phyloP scores from a whole-genome alignment of 2,329 filamentous ascomycete species.

The Fusarium kyushuense region DNA sequence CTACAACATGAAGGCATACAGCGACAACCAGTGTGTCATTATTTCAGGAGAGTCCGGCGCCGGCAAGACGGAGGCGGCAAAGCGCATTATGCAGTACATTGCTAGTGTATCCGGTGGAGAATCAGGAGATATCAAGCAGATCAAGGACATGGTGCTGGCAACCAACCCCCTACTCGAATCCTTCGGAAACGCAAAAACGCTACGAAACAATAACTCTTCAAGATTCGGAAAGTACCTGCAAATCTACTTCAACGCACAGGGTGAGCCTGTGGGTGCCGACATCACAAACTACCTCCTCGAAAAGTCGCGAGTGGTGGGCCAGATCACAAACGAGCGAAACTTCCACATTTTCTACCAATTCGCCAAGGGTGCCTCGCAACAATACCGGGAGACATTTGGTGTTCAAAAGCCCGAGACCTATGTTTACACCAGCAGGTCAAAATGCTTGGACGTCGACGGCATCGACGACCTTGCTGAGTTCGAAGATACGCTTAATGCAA shows the following conservation, averaged over 20 bases:
- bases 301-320: slow-evolving; percentile 93
- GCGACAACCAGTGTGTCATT: slow-evolving; percentile 99
- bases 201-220: slow-evolving; percentile 98
- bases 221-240: slow-evolving; percentile 98
- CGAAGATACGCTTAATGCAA: slow-evolving; percentile 89
- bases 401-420: slow-evolving; percentile 94
- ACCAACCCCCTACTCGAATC: slow-evolving; percentile 97
- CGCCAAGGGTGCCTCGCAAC: slow-evolving; percentile 89
- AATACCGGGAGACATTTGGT: slow-evolving; percentile 88
- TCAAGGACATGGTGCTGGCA: slow-evolving; percentile 99
- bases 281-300: slow-evolving; percentile 98
- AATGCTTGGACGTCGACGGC: slow-evolving; percentile 93
- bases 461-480: slow-evolving; percentile 94
- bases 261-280: slow-evolving; percentile 94
- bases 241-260: slow-evolving; percentile 91
- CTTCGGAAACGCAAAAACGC: slow-evolving; percentile 97
- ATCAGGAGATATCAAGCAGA: slow-evolving; percentile 90
- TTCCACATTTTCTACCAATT: slow-evolving; percentile 99
- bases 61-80: slow-evolving; percentile 97
- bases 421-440: slow-evolving; percentile 91
- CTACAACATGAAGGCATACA: slow-evolving; percentile 99
- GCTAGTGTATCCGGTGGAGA: slow-evolving; percentile 91
- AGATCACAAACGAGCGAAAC: slow-evolving; percentile 95
- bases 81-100: slow-evolving; percentile 99
- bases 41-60: slow-evolving; percentile 98